These are phyloP conservation scores for Phytopythium oedochilum DNA, from an alignment of 352 stramenopile species.

Conservation along the genomic window DNA sequence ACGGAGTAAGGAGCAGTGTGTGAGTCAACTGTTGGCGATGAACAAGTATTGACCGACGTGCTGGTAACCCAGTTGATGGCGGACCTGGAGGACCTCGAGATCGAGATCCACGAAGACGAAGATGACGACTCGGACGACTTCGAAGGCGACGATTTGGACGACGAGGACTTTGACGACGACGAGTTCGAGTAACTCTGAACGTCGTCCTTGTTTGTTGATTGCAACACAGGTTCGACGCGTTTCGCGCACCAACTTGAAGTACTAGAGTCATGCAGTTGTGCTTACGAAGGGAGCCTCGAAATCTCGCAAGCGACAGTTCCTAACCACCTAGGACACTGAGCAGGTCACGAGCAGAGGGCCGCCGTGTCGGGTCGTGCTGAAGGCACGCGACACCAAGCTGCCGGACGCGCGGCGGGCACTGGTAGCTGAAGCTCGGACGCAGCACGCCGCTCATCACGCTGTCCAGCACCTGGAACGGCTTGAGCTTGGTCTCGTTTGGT, in stretches of 20 bases:
- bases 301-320: too few relatives aligned
- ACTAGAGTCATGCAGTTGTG: too few relatives aligned
- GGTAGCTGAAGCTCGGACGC: slow-evolving; percentile 26
- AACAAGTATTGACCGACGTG: too few relatives aligned
- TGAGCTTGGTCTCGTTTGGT: slow-evolving; percentile 12
- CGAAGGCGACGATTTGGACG: slow-evolving; percentile 19
- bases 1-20: slow-evolving; percentile 25
- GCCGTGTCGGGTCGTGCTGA: not conserved
- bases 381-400: slow-evolving; percentile 27
- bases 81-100: slow-evolving; percentile 15
- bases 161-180: slow-evolving; percentile 28
- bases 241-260: too few relatives aligned
- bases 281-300: too few relatives aligned
- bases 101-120: slow-evolving; percentile 29
- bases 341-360: not conserved
- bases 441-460: slow-evolving; percentile 35
- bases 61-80: slow-evolving; percentile 8
- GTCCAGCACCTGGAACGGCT: slow-evolving; percentile 42
- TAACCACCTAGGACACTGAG: not conserved
- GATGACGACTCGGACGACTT: slow-evolving; percentile 15
- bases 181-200: slow-evolving; percentile 19
- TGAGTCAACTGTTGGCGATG: too few relatives aligned
- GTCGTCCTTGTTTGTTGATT: not conserved
- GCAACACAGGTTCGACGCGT: too few relatives aligned
- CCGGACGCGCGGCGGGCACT: slow-evolving; percentile 32